Evolutionary conservation across 805 yeast species (phyloP).

Genomic region (Teunomyces barrocoloradensis): DNA sequence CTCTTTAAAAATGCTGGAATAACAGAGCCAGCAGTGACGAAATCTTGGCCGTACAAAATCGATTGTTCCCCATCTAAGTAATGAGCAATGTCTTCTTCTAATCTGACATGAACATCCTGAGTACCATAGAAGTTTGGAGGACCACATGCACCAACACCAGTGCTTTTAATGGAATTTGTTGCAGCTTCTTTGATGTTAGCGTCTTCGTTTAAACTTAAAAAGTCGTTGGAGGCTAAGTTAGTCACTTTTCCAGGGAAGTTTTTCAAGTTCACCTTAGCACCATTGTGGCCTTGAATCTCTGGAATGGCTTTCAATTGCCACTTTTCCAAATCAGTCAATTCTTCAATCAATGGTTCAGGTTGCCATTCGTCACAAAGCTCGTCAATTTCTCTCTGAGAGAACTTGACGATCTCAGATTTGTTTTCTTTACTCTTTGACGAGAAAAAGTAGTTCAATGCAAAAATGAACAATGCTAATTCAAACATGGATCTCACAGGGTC

Average conservation of each 20-base stretch:
- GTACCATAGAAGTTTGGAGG: constrained; percentile 98
- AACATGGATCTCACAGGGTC: constrained; percentile 89
- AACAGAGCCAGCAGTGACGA: constrained; percentile 81
- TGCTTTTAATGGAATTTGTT: constrained; percentile 53
- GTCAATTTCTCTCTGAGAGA: constrained; percentile 65
- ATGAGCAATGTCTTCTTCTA: constrained; percentile 71
- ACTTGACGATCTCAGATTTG: constrained; percentile 65
- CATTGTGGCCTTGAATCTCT: constrained; percentile 54
- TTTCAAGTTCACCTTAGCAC: constrained; percentile 32
- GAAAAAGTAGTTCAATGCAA: constrained; percentile 81
- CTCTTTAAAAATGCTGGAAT: constrained; percentile 92
- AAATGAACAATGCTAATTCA: constrained; percentile 71
- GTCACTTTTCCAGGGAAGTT: constrained; percentile 36
- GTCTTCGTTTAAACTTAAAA: constrained; percentile 57
- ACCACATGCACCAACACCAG: constrained; percentile 98
- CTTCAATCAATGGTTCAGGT: constrained; percentile 77
- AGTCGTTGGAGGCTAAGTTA: constrained; percentile 73
- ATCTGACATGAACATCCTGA: constrained; percentile 82
- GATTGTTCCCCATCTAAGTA: constrained; percentile 77
- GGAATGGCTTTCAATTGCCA: constrained; percentile 71
- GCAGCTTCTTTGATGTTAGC: constrained; percentile 51
- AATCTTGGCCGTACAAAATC: constrained; percentile 91
- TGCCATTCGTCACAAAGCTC: constrained; percentile 87
- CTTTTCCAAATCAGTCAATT: constrained; percentile 47
- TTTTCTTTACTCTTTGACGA: constrained; percentile 75